These are phyloP conservation scores for Globisporangium megalacanthum DNA, from an alignment of 352 stramenopile species.

Conservation along the genomic window DNA sequence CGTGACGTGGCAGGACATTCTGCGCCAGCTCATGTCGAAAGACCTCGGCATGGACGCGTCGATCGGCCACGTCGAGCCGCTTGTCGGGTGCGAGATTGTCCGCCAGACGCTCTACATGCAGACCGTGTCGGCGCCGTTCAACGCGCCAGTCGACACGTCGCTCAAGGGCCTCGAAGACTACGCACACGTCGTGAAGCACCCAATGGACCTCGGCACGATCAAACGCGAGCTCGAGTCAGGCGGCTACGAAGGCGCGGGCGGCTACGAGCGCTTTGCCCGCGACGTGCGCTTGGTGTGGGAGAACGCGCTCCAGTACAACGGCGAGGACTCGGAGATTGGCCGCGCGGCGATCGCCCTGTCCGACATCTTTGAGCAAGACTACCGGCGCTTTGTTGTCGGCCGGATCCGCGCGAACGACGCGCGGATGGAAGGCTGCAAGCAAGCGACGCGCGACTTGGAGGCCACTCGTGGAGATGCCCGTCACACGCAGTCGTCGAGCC, in stretches of 20 bases:
- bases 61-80: conserved; percentile 63
- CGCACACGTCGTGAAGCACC: conserved; percentile 74
- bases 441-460: conserved; percentile 26
- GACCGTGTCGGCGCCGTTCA: conserved; percentile 74
- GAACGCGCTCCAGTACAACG: conserved; percentile 75
- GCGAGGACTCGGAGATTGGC: conserved; percentile 72
- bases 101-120: conserved; percentile 81
- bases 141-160: conserved; percentile 73
- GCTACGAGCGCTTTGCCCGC: conserved; percentile 57
- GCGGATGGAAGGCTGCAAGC: conserved; percentile 47
- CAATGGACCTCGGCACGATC: conserved; percentile 90
- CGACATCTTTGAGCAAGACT: conserved; percentile 81
- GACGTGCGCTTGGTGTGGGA: conserved; percentile 86
- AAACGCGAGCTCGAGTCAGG: conserved; percentile 67
- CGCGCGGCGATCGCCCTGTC: conserved; percentile 60
- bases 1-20: conserved; percentile 82
- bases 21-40: conserved; percentile 79
- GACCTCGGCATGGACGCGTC: conserved; percentile 68
- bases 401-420: conserved; percentile 51
- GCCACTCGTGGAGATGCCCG: conserved; percentile 8
- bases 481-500: conserved; percentile 25
- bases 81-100: conserved; percentile 78
- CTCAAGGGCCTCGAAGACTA: conserved; percentile 86
- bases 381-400: conserved; percentile 62
- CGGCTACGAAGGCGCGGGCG: conserved; percentile 55